A percentile compares a stretch with the other conserved stretches of the same genome.
These are phyloP conservation scores for Crithidia brevicula DNA, from an alignment of 208 protist genomes.

Conservation along the genomic window DNA sequence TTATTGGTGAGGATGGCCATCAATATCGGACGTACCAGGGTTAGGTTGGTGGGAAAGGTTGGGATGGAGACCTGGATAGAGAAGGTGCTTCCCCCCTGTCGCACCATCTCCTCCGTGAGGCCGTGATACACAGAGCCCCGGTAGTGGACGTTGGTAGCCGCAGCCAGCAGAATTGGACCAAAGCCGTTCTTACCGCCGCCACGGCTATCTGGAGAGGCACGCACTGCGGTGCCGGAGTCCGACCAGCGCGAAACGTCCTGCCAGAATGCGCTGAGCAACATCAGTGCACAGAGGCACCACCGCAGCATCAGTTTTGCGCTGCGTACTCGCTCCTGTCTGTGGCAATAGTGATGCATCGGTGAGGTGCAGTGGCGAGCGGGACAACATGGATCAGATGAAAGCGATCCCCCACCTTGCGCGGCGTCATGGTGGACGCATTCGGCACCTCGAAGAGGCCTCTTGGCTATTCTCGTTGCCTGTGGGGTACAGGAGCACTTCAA, in stretches of 20 bases:
- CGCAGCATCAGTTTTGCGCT: not conserved
- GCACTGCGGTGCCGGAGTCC: no score
- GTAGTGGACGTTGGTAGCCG: slow-evolving; percentile 56
- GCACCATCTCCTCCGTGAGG: slow-evolving; percentile 43
- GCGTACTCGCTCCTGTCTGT: not conserved
- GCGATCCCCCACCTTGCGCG: no score
- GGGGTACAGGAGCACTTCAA: no score
- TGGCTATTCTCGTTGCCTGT: no score
- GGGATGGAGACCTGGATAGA: slow-evolving; percentile 57
- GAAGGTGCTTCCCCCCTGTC: slow-evolving; percentile 56
- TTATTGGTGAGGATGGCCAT: slow-evolving; percentile 43
- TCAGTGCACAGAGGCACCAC: slow-evolving; percentile 1
- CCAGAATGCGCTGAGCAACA: slow-evolving; percentile 17
- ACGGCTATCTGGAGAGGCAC: no score
- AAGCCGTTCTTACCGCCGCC: no score
- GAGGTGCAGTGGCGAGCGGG: no score
- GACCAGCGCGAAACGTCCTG: not conserved
- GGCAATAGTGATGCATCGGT: not conserved
- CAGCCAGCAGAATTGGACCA: slow-evolving; percentile 20
- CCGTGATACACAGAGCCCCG: slow-evolving; percentile 70
- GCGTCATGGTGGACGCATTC: no score
- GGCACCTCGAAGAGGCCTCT: no score
- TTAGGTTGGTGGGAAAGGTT: slow-evolving; percentile 54
- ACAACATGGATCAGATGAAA: no score
- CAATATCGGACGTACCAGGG: slow-evolving; percentile 33